These are phyloP conservation scores for Pueraria montana DNA, from an alignment of 306 rosid species.

Conservation along the genomic window DNA sequence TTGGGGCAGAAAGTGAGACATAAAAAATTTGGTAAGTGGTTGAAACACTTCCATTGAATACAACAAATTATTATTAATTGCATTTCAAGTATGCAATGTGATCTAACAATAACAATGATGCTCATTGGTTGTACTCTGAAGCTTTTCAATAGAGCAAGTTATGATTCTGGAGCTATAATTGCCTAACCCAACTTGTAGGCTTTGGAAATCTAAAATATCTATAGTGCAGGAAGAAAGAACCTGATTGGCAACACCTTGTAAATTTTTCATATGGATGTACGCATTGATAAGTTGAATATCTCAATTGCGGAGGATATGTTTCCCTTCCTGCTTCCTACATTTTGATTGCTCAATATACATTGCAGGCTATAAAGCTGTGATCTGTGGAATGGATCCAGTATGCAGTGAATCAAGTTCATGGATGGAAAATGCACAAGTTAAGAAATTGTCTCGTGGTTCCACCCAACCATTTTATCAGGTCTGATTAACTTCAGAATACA, in stretches of 20 bases:
- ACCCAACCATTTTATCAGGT: slow-evolving; percentile 96
- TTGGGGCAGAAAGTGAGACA: slow-evolving; percentile 95
- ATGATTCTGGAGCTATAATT: slow-evolving; percentile 40
- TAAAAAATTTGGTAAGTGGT: slow-evolving; percentile 67
- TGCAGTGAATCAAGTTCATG: slow-evolving; percentile 92
- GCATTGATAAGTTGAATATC: slow-evolving; percentile 26
- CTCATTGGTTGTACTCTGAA: slow-evolving; percentile 23
- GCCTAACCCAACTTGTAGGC: slow-evolving; percentile 34
- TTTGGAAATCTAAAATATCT: slow-evolving; percentile 9
- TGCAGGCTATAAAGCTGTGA: slow-evolving; percentile 84
- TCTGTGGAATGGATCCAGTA: slow-evolving; percentile 98
- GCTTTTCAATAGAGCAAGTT: slow-evolving; percentile 9
- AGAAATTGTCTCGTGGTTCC: slow-evolving; percentile 75
- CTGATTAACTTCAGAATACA: slow-evolving; percentile 21
- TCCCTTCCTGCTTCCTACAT: slow-evolving; percentile 16
- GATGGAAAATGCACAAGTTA: slow-evolving; percentile 92
- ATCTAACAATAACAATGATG: neutral
- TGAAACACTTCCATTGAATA: slow-evolving; percentile 30
- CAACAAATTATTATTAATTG: slow-evolving; percentile 31
- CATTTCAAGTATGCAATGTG: slow-evolving; percentile 25
- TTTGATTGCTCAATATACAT: slow-evolving; percentile 41
- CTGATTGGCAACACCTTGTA: slow-evolving; percentile 11
- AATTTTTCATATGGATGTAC: slow-evolving; percentile 1
- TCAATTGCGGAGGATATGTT: slow-evolving; percentile 20
- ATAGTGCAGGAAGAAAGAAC: slow-evolving; percentile 11